These are phyloP conservation scores for Fusarium sp. DNA, from an alignment of 2,329 filamentous ascomycete species.

Conservation along the genomic window DNA sequence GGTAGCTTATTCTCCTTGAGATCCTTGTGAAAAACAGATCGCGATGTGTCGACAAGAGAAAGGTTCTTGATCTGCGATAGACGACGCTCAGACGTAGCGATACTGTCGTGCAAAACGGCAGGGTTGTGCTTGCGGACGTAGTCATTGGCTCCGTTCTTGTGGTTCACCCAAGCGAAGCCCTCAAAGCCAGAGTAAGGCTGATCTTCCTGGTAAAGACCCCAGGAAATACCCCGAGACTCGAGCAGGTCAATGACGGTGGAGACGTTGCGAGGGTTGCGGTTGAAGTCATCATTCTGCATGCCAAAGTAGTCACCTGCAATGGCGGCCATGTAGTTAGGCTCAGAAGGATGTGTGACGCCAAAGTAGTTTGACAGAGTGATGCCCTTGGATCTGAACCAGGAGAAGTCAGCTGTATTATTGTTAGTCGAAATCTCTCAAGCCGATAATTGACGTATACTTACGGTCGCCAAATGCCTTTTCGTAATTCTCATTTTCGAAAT, in stretches of 20 bases:
- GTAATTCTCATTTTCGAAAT: constrained; percentile 84
- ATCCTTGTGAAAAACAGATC: constrained; percentile 75
- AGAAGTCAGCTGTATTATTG: constrained; percentile 43
- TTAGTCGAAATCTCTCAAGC: background rate
- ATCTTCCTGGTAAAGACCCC: constrained; percentile 84
- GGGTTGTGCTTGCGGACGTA: constrained; percentile 90
- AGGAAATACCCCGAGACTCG: constrained; percentile 74
- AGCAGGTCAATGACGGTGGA: constrained; percentile 79
- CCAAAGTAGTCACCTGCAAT: constrained; percentile 76
- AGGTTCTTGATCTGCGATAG: constrained; percentile 82
- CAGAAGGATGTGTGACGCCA: constrained; percentile 74
- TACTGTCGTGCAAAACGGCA: constrained; percentile 75
- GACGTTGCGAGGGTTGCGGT: constrained; percentile 70
- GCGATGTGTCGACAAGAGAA: constrained; percentile 59
- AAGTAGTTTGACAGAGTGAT: constrained; percentile 56
- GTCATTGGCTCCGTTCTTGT: constrained; percentile 75
- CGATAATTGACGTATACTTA: constrained; percentile 51
- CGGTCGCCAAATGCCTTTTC: constrained; percentile 75
- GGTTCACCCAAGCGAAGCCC: constrained; percentile 75
- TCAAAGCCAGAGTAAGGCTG: constrained; percentile 83
- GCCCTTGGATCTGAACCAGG: constrained; percentile 51
- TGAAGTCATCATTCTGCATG: constrained; percentile 71
- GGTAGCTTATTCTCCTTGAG: constrained; percentile 74
- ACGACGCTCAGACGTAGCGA: constrained; percentile 72
- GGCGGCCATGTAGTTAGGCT: constrained; percentile 78